phyloP scores from a whole-genome alignment of 345 rosid species.

The Moricandia moricandioides region DNA sequence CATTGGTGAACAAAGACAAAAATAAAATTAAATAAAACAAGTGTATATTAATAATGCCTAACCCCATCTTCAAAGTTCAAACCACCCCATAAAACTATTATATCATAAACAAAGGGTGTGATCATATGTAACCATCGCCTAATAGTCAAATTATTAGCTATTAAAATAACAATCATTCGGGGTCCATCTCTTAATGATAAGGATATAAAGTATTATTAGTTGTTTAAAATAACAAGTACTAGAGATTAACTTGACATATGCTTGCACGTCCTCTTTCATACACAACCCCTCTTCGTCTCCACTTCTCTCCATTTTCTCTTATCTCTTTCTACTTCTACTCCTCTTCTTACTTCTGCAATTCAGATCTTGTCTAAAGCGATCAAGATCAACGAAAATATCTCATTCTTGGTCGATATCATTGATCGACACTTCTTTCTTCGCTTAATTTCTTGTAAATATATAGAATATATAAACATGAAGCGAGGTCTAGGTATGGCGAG shows the following conservation, averaged over 20 bases:
- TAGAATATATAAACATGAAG: slow-evolving; percentile 26
- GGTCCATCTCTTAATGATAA: slow-evolving; percentile 33
- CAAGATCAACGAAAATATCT: slow-evolving; percentile 20
- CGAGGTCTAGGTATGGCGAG: slow-evolving; percentile 40
- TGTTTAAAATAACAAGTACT: slow-evolving; percentile 19
- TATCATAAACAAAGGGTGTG: slow-evolving; percentile 33
- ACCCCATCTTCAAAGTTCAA: slow-evolving; percentile 29
- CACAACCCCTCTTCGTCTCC: slow-evolving; percentile 43
- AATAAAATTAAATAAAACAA: slow-evolving; percentile 3
- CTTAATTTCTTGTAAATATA: slow-evolving; percentile 26
- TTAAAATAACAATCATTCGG: slow-evolving; percentile 12
- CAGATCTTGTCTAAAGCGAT: slow-evolving; percentile 3
- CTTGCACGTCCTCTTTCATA: slow-evolving; percentile 39
- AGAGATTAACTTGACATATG: slow-evolving; percentile 40
- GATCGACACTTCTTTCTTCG: slow-evolving; percentile 9
- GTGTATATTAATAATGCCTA: slow-evolving; percentile 29
- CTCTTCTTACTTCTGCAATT: slow-evolving; percentile 26
- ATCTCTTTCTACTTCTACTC: slow-evolving; percentile 37
- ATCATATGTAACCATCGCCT: slow-evolving; percentile 40
- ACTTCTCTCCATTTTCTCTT: slow-evolving; percentile 31
- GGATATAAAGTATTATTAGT: slow-evolving; percentile 25
- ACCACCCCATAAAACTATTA: neutral
- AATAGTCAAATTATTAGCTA: slow-evolving; percentile 22
- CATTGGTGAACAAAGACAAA: slow-evolving; percentile 26
- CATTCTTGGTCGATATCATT: slow-evolving; percentile 9